Percentiles rank a stretch among this genome's conserved stretches.
These are phyloP conservation scores for Eucalyptus sideroxylon DNA, from an alignment of 345 rosid genomes.

Conservation along the genomic window DNA sequence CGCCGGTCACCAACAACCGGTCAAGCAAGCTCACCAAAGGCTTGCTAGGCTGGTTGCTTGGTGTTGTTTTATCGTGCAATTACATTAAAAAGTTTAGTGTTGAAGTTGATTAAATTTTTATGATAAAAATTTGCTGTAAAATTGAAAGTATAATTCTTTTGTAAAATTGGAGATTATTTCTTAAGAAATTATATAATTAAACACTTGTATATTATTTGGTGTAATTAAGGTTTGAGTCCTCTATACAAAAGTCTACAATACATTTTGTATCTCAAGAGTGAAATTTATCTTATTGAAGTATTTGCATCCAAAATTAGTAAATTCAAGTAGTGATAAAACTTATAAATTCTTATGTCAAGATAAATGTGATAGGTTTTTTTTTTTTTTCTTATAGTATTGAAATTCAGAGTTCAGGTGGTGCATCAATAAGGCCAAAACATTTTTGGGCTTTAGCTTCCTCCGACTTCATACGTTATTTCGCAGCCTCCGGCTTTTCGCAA, in stretches of 20 bases:
- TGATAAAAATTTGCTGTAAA: fast-evolving
- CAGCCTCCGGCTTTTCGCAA: neutral
- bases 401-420: neutral
- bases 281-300: neutral
- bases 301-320: neutral
- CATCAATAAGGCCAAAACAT: neutral
- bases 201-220: fast-evolving
- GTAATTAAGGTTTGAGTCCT: too few relatives aligned
- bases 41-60: too few relatives aligned
- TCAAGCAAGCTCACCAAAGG: too few relatives aligned
- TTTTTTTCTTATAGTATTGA: fast-evolving
- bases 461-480: neutral
- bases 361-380: neutral
- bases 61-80: too few relatives aligned
- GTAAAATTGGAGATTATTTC: fast-evolving
- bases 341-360: neutral
- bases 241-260: too few relatives aligned
- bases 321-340: neutral
- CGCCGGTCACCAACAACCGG: too few relatives aligned
- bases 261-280: too few relatives aligned
- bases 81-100: too few relatives aligned
- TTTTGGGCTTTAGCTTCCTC: neutral
- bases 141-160: too few relatives aligned
- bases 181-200: fast-evolving
- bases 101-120: fast-evolving